phyloP scores from a whole-genome alignment of 2,329 filamentous ascomycete species.

The Fusarium palustre region DNA sequence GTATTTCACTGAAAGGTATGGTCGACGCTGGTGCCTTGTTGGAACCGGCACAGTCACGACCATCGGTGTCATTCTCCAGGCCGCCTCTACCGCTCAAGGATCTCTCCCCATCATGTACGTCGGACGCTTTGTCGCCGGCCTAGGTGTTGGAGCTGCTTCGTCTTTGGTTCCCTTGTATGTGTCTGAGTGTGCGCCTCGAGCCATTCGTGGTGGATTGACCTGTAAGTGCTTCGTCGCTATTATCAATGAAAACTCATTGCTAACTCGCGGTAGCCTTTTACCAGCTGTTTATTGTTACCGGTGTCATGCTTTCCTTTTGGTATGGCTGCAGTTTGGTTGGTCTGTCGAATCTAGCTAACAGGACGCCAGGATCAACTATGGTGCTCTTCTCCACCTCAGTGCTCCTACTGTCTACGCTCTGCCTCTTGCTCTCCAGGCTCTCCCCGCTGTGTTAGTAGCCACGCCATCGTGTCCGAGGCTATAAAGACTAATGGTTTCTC shows the following conservation, averaged over 20 bases:
- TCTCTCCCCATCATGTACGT: constrained; percentile 73
- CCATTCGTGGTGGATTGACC: constrained; percentile 63
- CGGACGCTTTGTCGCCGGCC: constrained; percentile 66
- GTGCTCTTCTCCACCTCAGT: constrained; percentile 59
- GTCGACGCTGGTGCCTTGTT: constrained; percentile 67
- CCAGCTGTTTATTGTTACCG: constrained; percentile 62
- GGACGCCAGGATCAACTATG: constrained; percentile 67
- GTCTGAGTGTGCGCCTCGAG: constrained; percentile 63
- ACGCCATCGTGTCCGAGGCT: not conserved
- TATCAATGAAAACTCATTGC: not conserved
- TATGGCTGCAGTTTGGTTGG: constrained; percentile 40
- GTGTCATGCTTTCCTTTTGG: constrained; percentile 59
- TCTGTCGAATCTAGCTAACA: constrained; percentile 39
- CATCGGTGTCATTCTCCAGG: constrained; percentile 73
- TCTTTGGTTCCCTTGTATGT: constrained; percentile 59
- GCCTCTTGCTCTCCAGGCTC: constrained; percentile 72
- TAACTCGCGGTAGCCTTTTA: constrained; percentile 54
- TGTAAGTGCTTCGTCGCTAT: constrained; percentile 44
- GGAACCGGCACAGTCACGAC: constrained; percentile 67
- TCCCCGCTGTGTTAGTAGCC: constrained; percentile 66
- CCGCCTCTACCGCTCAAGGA: constrained; percentile 64
- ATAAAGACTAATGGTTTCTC: not conserved
- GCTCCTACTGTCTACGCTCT: constrained; percentile 67
- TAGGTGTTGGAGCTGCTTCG: constrained; percentile 64
- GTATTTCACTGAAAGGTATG: constrained; percentile 65